Evolutionary conservation across 257 asterid genomes (phyloP).

Genomic region (Fraxinus anomala): DNA sequence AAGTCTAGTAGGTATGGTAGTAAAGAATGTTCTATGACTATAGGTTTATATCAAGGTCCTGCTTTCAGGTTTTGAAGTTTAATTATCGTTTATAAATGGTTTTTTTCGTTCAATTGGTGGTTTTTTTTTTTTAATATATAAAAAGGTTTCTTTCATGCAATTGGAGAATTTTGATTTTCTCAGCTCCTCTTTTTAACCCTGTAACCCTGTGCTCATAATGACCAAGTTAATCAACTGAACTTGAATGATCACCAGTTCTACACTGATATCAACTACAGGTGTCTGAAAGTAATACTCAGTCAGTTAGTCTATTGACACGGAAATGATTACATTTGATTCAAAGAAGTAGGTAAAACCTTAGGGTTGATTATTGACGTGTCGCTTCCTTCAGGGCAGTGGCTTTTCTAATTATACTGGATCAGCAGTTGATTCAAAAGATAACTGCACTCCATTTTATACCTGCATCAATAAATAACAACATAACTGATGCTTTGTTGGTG

Average conservation of each 20-base stretch:
- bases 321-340: background rate
- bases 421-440: background rate
- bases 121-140: too few species aligned
- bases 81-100: background rate
- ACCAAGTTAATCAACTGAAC: background rate
- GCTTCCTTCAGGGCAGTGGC: background rate
- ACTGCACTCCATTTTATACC: background rate
- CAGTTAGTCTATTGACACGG: background rate
- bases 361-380: background rate
- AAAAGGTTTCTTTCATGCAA: background rate
- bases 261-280: background rate
- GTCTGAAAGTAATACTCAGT: background rate
- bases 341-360: background rate
- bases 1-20: background rate
- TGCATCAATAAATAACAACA: background rate
- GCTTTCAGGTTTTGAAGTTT: background rate
- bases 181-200: background rate
- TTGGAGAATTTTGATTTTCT: background rate
- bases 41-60: background rate
- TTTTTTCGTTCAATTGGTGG: too few species aligned
- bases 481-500: slow-evolving; percentile 18
- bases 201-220: background rate
- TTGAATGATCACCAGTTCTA: background rate
- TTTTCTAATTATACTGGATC: background rate
- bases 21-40: background rate